Base-by-base conservation (phyloP, 306 rosid genomes). In the Trifolium pratense region DNA sequence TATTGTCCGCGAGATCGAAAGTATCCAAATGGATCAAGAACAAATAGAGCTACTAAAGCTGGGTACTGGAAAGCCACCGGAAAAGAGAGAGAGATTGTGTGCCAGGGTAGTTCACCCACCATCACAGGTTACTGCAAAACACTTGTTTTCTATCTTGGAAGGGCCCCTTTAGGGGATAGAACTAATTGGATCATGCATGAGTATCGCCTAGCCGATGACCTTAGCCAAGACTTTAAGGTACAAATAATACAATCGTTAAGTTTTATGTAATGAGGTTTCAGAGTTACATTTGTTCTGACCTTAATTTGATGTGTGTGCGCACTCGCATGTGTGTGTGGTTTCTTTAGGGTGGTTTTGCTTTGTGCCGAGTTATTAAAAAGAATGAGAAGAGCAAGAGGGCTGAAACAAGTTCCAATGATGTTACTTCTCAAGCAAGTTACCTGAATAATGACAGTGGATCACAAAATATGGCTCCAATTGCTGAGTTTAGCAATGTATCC, bases 1-100 rank as follows among this genome's bases (percentile, higher is more conserved):
- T 93, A 87, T 76, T 87, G 98, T 78, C 92, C 93, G 23, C 65
- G 97, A n/a, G 98, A 93, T 84, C 80, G 85, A 15, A 93, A 93
- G 86, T 91, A 89, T 69, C 96, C 97, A 36, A 93, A 89, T 76
- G 97, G 97, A 62, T 91, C 92, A 15, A 73, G 98, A 78, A 91
- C 97, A 40, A 93, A 91, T 69, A 81, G 98, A 86, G 98, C 97
- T 15, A 93, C 98, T 20, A 93, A 89, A 81, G 85, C 87, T 52
- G 97, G 97, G 31, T 93, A 93, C 80, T 91, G 98, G 98, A 93
- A 93, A 85, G 98, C 97, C 79, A 93, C 98, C 6, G 96, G 98
- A 67, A 93, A 93, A 77, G 98, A 93, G 65, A 81, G 91, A 60
- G 89, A 84, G 71, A 82, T 91, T 43, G 81, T 80, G 18, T 89